A percentile compares a stretch with the other conserved stretches of the same genome.
Conservation (phyloP, 208 protist species). For the Trypanosoma cruzi region DNA sequence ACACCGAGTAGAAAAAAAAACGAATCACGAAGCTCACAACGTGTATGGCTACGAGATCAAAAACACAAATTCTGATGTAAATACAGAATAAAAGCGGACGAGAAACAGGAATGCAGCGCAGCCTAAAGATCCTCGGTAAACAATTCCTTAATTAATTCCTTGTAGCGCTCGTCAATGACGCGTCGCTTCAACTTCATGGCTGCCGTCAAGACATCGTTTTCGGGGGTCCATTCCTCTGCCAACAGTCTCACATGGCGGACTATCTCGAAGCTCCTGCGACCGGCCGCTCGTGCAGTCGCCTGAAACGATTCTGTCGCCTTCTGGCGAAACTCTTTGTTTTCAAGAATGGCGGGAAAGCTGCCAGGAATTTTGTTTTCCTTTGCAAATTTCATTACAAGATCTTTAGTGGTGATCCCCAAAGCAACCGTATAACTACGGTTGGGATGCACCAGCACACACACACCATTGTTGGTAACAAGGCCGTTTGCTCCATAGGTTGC, state of each 20-base stretch:
- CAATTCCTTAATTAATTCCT: conserved; percentile 51
- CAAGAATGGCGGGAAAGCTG: conserved; percentile 37
- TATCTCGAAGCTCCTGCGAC: conserved; percentile 48
- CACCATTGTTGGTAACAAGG: conserved; percentile 44
- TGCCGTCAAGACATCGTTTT: conserved; percentile 76
- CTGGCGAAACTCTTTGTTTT: conserved; percentile 41
- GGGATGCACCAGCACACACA: conserved; percentile 80
- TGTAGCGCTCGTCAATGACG: conserved; percentile 54
- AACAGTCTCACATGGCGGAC: conserved; percentile 65
- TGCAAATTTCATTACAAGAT: conserved; percentile 28
- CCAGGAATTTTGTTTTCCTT: conserved; percentile 7
- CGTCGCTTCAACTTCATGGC: conserved; percentile 68
- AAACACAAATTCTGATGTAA: no score
- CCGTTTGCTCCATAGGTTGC: conserved; percentile 46
- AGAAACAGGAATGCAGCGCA: no score
- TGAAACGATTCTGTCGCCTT: conserved; percentile 54
- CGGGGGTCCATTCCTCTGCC: conserved; percentile 72
- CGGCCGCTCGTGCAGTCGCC: conserved; percentile 34
- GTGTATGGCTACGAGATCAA: conserved; percentile 3
- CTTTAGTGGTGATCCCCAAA: conserved; percentile 53
- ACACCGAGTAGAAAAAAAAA: no score
- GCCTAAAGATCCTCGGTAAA: conserved; percentile 39
- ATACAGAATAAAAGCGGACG: no score
- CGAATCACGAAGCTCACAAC: conserved; percentile 10
- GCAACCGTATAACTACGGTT: conserved; percentile 59